These are phyloP conservation scores for Colletotrichum musae DNA, from an alignment of 2,329 filamentous ascomycete species.

Conservation along the genomic window DNA sequence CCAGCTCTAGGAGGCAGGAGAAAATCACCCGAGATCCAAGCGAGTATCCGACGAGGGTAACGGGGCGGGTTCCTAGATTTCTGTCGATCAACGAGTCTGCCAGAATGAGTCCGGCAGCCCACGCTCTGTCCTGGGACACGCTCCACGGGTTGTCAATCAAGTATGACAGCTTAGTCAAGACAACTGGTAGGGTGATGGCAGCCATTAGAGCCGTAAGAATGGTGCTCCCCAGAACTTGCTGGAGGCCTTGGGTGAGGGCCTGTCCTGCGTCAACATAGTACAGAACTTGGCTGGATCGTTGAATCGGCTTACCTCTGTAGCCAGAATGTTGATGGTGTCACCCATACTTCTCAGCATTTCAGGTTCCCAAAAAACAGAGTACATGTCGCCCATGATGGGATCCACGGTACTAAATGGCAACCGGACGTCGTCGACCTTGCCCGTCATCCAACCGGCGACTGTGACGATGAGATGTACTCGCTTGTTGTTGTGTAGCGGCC, in stretches of 20 bases:
- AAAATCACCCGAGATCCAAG: slow-evolving; percentile 94
- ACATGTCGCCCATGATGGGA: slow-evolving; percentile 97
- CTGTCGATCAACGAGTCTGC: slow-evolving; percentile 94
- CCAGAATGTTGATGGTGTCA: slow-evolving; percentile 97
- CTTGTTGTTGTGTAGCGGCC: slow-evolving; percentile 98
- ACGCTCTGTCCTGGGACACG: slow-evolving; percentile 93
- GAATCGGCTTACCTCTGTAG: slow-evolving; percentile 85
- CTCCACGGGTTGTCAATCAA: slow-evolving; percentile 99
- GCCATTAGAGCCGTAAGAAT: slow-evolving; percentile 93
- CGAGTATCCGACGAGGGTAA: slow-evolving; percentile 96
- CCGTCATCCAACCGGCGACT: slow-evolving; percentile 97
- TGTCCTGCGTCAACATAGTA: slow-evolving; percentile 55
- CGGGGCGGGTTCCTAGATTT: slow-evolving; percentile 89
- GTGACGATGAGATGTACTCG: slow-evolving; percentile 96
- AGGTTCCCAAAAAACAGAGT: slow-evolving; percentile 97
- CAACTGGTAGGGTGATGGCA: slow-evolving; percentile 90
- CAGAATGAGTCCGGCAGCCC: slow-evolving; percentile 89
- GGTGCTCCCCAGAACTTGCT: slow-evolving; percentile 93
- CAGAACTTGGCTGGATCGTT: not conserved
- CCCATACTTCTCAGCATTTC: slow-evolving; percentile 99
- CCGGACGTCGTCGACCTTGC: slow-evolving; percentile 96
- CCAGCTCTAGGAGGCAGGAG: slow-evolving; percentile 88
- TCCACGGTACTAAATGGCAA: slow-evolving; percentile 97
- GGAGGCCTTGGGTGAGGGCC: slow-evolving; percentile 95
- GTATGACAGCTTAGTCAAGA: slow-evolving; percentile 94